phyloP scores from a whole-genome alignment of 83 land plant genomes.

The Picea mariana region DNA sequence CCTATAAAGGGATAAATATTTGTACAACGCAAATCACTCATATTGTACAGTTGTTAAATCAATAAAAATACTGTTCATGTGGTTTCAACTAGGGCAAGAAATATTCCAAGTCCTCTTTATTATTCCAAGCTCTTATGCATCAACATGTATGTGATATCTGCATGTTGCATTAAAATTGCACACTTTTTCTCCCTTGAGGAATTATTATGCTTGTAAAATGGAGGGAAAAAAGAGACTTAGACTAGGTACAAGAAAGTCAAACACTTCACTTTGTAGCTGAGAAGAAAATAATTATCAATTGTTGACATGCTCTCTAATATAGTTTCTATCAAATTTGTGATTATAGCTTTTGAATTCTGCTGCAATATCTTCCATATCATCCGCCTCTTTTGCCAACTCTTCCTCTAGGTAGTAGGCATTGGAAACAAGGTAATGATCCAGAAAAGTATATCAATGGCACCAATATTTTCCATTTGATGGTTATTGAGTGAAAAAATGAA shows the following conservation, averaged over 20 bases:
- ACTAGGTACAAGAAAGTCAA: background rate
- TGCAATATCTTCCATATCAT: slow-evolving; percentile 68
- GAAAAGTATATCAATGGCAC: background rate
- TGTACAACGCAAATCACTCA: background rate
- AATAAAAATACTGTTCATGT: background rate
- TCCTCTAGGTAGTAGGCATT: slow-evolving; percentile 56
- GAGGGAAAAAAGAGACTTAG: background rate
- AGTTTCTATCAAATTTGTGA: slow-evolving; percentile 87
- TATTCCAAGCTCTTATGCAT: background rate
- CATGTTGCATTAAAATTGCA: slow-evolving; percentile 79
- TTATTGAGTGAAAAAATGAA: background rate
- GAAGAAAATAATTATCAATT: background rate
- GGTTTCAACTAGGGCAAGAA: background rate
- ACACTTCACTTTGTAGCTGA: background rate
- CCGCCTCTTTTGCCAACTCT: slow-evolving; percentile 79
- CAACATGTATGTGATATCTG: slow-evolving; percentile 59
- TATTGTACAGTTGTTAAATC: background rate
- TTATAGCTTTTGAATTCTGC: slow-evolving; percentile 76
- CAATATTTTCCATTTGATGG: background rate
- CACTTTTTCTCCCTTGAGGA: slow-evolving; percentile 87
- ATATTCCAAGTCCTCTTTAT: background rate
- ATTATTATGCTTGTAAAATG: slow-evolving; percentile 64
- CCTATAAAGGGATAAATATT: background rate
- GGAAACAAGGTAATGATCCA: background rate
- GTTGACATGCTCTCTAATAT: slow-evolving; percentile 69